Base-by-base conservation (phyloP, 768 basidiomycete species). In the Podaxis sp. region DNA sequence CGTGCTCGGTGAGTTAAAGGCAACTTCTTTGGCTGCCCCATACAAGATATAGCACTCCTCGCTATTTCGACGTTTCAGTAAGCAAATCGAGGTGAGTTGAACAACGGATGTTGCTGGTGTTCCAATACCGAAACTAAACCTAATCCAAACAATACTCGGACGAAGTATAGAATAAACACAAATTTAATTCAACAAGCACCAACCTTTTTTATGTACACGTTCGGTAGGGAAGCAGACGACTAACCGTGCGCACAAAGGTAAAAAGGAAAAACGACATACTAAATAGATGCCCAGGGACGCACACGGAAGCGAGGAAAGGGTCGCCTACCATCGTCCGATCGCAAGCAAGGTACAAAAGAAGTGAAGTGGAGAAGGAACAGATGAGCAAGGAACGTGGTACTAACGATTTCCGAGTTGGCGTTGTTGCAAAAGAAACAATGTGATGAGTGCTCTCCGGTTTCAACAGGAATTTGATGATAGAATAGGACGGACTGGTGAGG, bases 401-500 rank as follows among this genome's bases (percentile, higher is more conserved):
- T 33, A 33, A 33, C 33, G 33, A 33, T 33, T 33, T 33, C 33
- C 33, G 33, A 33, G 33, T 33, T 33, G 33, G 33, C 33, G 33
- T 33, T 33, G 33, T 33, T 33, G 33, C 33, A 53, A 17, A 53
- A 36, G 17, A 15, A 58, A 37, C 8, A 46, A 20, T 11, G n/a
- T 48, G 52, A 64, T 58, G 57, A 64, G 57, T 44, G 38, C 28
- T 53, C 30, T 26, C 38, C 24, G 40, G 44, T 28, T 37, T 44
- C 53, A 46, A 54, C 44, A 50, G 26, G 15, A 41, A 22, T 53
- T 33, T 28, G 22, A 50, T 57, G 49, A 62, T 56, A 48, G 61
- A 58, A 61, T 44, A 17, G 51, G 61, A 65, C 61, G 60, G 59
- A 58, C 61, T 63, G 55, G 64, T 61, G 22, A 60, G 57, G 57